phyloP scores from a whole-genome alignment of 2,329 filamentous ascomycete species.

The Neofusicoccum kwambonambiense region DNA sequence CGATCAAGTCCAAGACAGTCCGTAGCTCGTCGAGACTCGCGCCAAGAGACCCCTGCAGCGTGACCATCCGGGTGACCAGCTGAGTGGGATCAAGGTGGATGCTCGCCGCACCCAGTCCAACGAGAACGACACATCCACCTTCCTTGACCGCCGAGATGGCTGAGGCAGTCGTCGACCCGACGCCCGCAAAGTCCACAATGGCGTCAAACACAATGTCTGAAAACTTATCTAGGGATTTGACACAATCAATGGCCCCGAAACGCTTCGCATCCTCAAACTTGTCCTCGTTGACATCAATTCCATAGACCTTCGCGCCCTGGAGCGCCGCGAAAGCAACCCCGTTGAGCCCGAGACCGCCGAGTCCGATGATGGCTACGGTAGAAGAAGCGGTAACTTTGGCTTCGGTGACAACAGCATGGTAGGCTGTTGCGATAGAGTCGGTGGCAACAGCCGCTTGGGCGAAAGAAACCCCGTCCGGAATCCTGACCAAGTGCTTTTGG shows the following conservation, averaged over 20 bases:
- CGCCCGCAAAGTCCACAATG: not conserved
- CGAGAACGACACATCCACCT: not conserved
- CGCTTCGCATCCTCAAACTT: not conserved
- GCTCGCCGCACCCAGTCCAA: not conserved
- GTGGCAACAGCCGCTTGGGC: constrained; percentile 14
- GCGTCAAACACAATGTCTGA: not conserved
- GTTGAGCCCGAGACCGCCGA: not conserved
- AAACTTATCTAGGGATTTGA: not conserved
- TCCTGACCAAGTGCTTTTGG: not conserved
- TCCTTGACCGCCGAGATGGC: not conserved
- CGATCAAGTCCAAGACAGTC: not conserved
- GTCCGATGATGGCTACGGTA: not conserved
- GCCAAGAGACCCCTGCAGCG: not conserved
- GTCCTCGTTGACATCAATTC: not conserved
- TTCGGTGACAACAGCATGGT: constrained; percentile 10
- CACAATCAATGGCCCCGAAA: not conserved
- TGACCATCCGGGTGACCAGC: not conserved
- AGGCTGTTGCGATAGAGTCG: constrained; percentile 17
- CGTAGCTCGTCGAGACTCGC: not conserved
- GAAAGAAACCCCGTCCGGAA: constrained; percentile 16
- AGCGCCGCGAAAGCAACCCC: not conserved
- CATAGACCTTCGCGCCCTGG: not conserved
- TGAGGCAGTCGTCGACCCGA: not conserved
- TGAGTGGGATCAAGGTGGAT: not conserved
- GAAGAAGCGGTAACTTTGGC: not conserved